Conservation (phyloP, 129 eudicot genomes). For the Flaveria linearis region DNA sequence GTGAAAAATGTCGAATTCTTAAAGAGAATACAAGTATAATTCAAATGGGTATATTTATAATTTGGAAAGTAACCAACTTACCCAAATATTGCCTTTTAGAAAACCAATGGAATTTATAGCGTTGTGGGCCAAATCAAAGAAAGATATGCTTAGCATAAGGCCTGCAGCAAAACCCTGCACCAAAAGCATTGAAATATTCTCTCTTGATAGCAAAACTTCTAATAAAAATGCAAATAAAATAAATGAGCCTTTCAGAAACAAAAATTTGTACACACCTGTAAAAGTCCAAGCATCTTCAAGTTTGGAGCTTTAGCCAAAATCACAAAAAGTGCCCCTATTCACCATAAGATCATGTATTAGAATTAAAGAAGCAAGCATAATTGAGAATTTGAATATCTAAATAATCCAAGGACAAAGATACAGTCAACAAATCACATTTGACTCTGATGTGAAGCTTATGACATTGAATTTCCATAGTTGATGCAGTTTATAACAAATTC, state of each 20-base stretch:
- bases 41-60: conserved; percentile 10
- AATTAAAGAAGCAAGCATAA: conserved; percentile 7
- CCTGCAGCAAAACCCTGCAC: conserved; percentile 99
- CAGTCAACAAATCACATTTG: conserved; percentile 5
- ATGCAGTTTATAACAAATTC: background rate
- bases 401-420: background rate
- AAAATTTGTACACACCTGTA: conserved; percentile 55
- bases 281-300: conserved; percentile 91
- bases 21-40: background rate
- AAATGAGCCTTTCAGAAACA: conserved; percentile 7
- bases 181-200: background rate
- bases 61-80: conserved; percentile 33
- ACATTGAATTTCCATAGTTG: background rate
- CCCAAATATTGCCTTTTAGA: conserved; percentile 95
- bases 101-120: conserved; percentile 95
- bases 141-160: conserved; percentile 98
- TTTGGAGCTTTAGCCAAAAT: conserved; percentile 75
- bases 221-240: background rate
- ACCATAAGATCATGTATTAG: conserved; percentile 25
- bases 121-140: conserved; percentile 96
- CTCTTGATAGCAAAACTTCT: background rate
- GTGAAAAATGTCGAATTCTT: conserved; percentile 22
- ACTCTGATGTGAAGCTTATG: background rate
- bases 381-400: conserved; percentile 6
- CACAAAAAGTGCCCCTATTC: conserved; percentile 90